Evolutionary conservation across 1,139 yeast genomes (phyloP), one percentile per base, ranked within the genome.

Genomic region (Sugiyamaella japonica): DNA sequence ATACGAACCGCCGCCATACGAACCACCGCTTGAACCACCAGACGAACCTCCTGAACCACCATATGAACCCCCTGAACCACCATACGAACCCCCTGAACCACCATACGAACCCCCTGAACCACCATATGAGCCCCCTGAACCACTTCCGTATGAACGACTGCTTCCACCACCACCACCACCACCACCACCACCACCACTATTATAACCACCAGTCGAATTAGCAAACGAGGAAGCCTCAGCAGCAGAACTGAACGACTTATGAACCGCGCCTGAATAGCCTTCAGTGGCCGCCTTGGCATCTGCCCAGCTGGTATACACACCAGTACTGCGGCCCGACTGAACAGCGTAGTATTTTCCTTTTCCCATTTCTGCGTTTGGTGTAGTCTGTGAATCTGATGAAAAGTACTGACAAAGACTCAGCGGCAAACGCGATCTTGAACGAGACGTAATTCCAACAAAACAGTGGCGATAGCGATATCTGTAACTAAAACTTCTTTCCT

Each of bases 241-340:
- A 0, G 49, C 53, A 2, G 79, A 68, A 29, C 64, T 63, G 62
- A 86, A 86, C 61, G 79, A 80, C 68, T 83, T 84, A 69, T 63
- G 84, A 7, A 64, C 64, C 1, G 89, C 86, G 7, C 83, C 82
- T 1, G 75, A 58, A 60, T 65, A 82, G 0, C 87, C 87, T n/a
- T 62, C 60, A 9, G 48, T 28, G 10, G 47, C 34, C 1, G 51
- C 48, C 15, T 34, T 29, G 12, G 49, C 53, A 4, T 47, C 55
- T 5, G 39, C 64, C 93, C 93, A 86, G 42, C 66, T 66, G 13
- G 52, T 59, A 64, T 69, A 85, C 1, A 85, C 73, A 1, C 91
- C 93, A 0, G 71, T 62, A 0, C 61, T 59, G 13, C 77, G 69
- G 8, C 91, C 91, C 10, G 70, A 74, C 5, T 78, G 81, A 1